phyloP scores from a whole-genome alignment of 1,139 yeast species.

The Williopsis jadinii region DNA sequence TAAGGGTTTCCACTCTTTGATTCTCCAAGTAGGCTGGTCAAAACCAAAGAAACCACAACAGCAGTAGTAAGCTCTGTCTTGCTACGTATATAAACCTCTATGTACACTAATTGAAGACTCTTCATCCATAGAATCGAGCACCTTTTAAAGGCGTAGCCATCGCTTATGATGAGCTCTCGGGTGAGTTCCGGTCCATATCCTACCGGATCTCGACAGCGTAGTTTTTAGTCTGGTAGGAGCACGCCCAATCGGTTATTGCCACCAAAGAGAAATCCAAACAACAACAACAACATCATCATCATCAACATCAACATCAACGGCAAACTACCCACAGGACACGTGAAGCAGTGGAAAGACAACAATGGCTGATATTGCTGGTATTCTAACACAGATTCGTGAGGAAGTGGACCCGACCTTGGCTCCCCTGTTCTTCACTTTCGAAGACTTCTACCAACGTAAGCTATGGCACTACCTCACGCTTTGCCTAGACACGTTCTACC shows the following conservation, averaged over 20 bases:
- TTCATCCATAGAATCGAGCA: no score
- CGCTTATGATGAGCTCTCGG: no score
- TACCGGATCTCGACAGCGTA: no score
- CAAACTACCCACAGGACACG: not conserved
- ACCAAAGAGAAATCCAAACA: not conserved
- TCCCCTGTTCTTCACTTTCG: conserved; percentile 67
- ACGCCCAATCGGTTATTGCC: not conserved
- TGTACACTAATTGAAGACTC: no score
- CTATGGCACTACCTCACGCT: conserved; percentile 76
- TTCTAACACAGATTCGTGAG: conserved; percentile 45
- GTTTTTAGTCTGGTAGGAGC: not conserved
- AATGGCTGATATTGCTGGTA: conserved; percentile 18
- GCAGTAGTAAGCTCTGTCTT: no score
- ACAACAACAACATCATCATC: not conserved
- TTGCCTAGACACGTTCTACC: conserved; percentile 54
- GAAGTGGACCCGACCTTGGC: conserved; percentile 61
- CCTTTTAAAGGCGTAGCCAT: no score
- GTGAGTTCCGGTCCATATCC: no score
- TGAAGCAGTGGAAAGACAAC: not conserved
- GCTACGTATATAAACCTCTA: no score
- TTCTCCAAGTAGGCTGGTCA: conserved; percentile 67
- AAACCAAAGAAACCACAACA: conserved; percentile 26
- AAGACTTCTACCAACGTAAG: conserved; percentile 82
- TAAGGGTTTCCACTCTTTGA: conserved; percentile 87
- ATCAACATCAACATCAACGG: not conserved